These are phyloP conservation scores for Fusarium pilosicola DNA, from an alignment of 2,329 filamentous ascomycete genomes.

Conservation along the genomic window DNA sequence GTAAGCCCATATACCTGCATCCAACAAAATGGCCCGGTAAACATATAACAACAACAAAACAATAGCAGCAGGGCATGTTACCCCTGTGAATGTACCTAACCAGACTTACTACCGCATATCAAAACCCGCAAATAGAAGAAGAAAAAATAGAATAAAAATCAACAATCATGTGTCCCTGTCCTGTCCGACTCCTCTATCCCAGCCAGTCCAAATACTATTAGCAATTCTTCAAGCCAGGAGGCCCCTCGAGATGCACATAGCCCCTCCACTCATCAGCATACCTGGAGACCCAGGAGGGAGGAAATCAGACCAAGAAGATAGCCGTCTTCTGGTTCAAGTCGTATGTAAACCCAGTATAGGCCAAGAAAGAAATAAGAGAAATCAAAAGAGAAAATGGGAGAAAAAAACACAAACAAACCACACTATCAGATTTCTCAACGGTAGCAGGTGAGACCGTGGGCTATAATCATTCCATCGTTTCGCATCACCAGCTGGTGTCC, in stretches of 20 bases:
- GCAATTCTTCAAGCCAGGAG: conserved; percentile 45
- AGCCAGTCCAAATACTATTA: conserved; percentile 49
- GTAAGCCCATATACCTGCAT: conserved; percentile 34
- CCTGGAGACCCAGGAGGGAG: conserved; percentile 51
- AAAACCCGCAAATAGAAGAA: conserved; percentile 3
- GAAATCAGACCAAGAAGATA: conserved; percentile 41
- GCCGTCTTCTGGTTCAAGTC: conserved; percentile 30
- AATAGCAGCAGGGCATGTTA: conserved; percentile 26
- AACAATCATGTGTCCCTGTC: conserved; percentile 35
- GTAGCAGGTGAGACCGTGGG: conserved; percentile 22
- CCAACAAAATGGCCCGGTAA: conserved; percentile 14
- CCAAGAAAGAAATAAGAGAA: not conserved
- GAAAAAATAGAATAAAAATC: conserved; percentile 2
- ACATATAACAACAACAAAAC: conserved; percentile 21
- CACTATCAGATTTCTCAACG: conserved; percentile 23
- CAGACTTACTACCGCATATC: conserved; percentile 13
- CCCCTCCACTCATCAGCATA: conserved; percentile 49
- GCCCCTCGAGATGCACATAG: conserved; percentile 49
- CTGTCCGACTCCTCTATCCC: conserved; percentile 54
- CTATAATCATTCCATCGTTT: conserved; percentile 39
- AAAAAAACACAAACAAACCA: conserved; percentile 13
- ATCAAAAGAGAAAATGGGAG: conserved; percentile 7
- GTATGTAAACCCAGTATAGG: conserved; percentile 16
- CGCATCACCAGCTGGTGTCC: conserved; percentile 20
- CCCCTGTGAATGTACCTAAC: conserved; percentile 29